phyloP scores from a whole-genome alignment of 306 rosid species.

The Lathyrus oleraceus region DNA sequence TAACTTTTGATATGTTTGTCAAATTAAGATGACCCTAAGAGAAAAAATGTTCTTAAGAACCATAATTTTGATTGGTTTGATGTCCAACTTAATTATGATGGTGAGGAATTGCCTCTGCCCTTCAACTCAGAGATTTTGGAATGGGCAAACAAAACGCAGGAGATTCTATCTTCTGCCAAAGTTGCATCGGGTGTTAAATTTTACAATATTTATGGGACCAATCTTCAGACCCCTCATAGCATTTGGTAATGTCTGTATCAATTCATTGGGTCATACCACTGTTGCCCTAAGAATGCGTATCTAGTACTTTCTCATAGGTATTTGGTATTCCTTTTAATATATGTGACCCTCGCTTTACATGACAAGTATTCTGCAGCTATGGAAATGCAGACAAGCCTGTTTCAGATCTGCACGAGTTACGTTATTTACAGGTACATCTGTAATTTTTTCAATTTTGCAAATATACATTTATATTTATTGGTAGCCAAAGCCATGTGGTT shows the following conservation, averaged over 20 bases:
- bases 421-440: slow-evolving; percentile 56
- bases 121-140: slow-evolving; percentile 76
- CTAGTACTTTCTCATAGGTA: slow-evolving; percentile 17
- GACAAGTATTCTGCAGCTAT: slow-evolving; percentile 65
- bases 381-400: slow-evolving; percentile 74
- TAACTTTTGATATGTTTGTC: no score
- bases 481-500: slow-evolving; percentile 16
- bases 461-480: slow-evolving; percentile 4
- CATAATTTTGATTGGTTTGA: slow-evolving; percentile 14
- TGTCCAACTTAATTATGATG: slow-evolving; percentile 65
- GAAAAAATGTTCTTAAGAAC: no score
- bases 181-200: slow-evolving; percentile 83
- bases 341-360: slow-evolving; percentile 24
- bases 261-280: slow-evolving; percentile 9
- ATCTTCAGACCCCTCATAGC: slow-evolving; percentile 75
- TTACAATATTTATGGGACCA: slow-evolving; percentile 82
- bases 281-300: slow-evolving; percentile 18
- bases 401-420: slow-evolving; percentile 64
- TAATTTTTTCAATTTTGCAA: neutral
- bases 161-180: slow-evolving; percentile 71
- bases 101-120: slow-evolving; percentile 62
- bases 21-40: no score
- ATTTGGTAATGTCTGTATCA: slow-evolving; percentile 64
- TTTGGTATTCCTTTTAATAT: slow-evolving; percentile 31
- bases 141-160: slow-evolving; percentile 84